Conservation (phyloP, 2,329 filamentous ascomycete genomes). For the Clarireedia paspali region DNA sequence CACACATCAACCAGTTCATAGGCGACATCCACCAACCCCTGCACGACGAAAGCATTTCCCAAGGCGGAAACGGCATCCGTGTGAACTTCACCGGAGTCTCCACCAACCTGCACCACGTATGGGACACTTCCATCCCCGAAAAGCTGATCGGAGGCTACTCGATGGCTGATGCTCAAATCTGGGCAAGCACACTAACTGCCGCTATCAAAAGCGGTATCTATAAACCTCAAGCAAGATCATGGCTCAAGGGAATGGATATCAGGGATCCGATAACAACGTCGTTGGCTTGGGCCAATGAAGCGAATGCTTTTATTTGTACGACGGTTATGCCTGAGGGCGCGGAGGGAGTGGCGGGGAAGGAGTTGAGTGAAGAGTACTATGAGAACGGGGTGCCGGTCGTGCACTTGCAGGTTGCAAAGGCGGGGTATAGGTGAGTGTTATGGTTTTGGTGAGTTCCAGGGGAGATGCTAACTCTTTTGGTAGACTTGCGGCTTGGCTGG, state of each 20-base stretch:
- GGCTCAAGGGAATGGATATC: slow-evolving; percentile 51
- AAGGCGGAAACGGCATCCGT: slow-evolving; percentile 61
- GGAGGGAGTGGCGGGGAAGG: slow-evolving; percentile 47
- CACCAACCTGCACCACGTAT: slow-evolving; percentile 64
- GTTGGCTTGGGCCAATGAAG: slow-evolving; percentile 55
- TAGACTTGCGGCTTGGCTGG: slow-evolving; percentile 56
- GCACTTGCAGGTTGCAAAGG: slow-evolving; percentile 59
- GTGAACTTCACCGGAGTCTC: slow-evolving; percentile 51
- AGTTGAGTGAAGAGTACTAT: slow-evolving; percentile 57
- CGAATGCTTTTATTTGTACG: slow-evolving; percentile 54
- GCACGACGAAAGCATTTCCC: slow-evolving; percentile 54
- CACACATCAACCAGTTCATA: slow-evolving; percentile 50
- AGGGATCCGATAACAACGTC: slow-evolving; percentile 46
- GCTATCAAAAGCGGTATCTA: slow-evolving; percentile 52
- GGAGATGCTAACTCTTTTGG: neutral
- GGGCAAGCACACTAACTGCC: slow-evolving; percentile 47
- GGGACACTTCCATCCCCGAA: slow-evolving; percentile 65
- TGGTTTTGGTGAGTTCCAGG: neutral
- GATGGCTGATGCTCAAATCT: slow-evolving; percentile 41
- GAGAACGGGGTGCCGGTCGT: slow-evolving; percentile 55
- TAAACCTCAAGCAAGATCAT: slow-evolving; percentile 39
- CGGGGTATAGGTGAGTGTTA: slow-evolving; percentile 47
- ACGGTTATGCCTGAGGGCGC: slow-evolving; percentile 55
- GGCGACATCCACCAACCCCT: slow-evolving; percentile 64
- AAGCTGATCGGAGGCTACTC: slow-evolving; percentile 52